phyloP scores from a whole-genome alignment of 352 stramenopile species.

The Globisporangium orthogonon region DNA sequence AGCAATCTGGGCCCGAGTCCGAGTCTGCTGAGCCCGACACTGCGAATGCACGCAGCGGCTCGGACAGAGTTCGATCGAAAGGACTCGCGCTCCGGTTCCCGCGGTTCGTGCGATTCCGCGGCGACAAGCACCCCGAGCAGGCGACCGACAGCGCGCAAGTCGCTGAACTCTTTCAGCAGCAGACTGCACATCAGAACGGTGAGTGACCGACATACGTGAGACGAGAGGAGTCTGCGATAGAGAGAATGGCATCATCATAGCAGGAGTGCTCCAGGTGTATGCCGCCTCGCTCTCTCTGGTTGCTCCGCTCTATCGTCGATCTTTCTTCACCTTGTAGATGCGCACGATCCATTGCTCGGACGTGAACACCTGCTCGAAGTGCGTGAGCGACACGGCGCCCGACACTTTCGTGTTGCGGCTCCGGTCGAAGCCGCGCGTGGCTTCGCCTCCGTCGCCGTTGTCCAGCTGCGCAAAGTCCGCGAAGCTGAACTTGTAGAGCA shows the following conservation, averaged over 20 bases:
- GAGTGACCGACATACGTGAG: background rate
- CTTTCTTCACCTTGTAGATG: conserved; percentile 83
- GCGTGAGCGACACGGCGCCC: conserved; percentile 60
- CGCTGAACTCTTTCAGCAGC: conserved; percentile 48
- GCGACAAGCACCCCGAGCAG: conserved; percentile 94
- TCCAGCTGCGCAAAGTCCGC: conserved; percentile 58
- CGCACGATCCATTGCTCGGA: conserved; percentile 91
- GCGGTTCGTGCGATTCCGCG: conserved; percentile 93
- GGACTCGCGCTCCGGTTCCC: conserved; percentile 98
- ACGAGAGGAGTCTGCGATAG: background rate
- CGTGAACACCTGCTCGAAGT: conserved; percentile 91
- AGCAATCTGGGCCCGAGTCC: background rate
- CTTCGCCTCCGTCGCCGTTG: conserved; percentile 13
- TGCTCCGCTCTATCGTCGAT: background rate
- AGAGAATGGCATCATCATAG: background rate
- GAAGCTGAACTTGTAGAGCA: conserved; percentile 93
- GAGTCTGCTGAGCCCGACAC: conserved; percentile 1
- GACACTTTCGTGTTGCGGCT: conserved; percentile 52
- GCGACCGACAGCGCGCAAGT: conserved; percentile 96
- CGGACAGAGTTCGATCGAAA: conserved; percentile 16
- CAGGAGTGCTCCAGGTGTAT: background rate
- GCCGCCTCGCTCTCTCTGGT: background rate
- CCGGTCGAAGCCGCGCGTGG: conserved; percentile 58
- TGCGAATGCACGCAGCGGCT: conserved; percentile 5
- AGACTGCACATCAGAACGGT: conserved; percentile 16